These are phyloP conservation scores for Mycena vitilis DNA, from an alignment of 768 basidiomycete genomes.

Conservation along the genomic window DNA sequence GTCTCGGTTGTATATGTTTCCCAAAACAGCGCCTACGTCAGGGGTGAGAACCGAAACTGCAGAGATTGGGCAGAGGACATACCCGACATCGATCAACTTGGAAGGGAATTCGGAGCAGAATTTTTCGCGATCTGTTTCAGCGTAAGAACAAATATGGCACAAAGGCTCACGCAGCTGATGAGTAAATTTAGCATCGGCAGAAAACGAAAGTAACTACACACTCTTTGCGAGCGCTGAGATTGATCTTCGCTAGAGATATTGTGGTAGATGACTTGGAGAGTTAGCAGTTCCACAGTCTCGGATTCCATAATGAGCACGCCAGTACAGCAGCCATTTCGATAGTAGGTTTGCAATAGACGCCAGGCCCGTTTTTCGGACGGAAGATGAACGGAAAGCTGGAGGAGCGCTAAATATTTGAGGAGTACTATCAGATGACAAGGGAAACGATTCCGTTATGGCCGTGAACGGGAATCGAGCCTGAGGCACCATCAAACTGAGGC, in stretches of 20 bases:
- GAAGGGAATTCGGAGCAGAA: conserved; percentile 44
- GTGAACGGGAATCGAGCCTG: conserved; percentile 7
- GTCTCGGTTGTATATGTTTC: conserved; percentile 55
- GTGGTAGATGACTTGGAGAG: conserved; percentile 22
- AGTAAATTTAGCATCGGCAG: neutral
- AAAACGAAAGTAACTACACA: conserved; percentile 33
- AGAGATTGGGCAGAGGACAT: neutral
- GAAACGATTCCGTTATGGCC: conserved; percentile 38
- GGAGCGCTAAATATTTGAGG: conserved; percentile 33
- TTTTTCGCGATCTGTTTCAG: conserved; percentile 15
- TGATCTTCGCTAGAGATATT: neutral
- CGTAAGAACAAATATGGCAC: neutral
- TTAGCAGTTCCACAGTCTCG: conserved; percentile 54
- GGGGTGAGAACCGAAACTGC: too few relatives aligned
- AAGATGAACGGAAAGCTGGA: conserved; percentile 41
- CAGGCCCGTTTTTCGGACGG: conserved; percentile 52
- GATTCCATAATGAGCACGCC: conserved; percentile 58
- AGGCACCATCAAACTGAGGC: neutral
- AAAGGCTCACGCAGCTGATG: conserved; percentile 19
- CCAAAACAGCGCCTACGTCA: conserved; percentile 58
- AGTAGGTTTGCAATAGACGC: conserved; percentile 56
- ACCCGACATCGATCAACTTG: conserved; percentile 36
- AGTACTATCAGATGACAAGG: conserved; percentile 39
- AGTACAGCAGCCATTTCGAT: conserved; percentile 55
- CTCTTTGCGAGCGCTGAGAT: conserved; percentile 42